A percentile compares a stretch with the other conserved stretches of the same genome.
phyloP scores from a whole-genome alignment of 306 rosid genomes.

The Lathyrus sativus region DNA sequence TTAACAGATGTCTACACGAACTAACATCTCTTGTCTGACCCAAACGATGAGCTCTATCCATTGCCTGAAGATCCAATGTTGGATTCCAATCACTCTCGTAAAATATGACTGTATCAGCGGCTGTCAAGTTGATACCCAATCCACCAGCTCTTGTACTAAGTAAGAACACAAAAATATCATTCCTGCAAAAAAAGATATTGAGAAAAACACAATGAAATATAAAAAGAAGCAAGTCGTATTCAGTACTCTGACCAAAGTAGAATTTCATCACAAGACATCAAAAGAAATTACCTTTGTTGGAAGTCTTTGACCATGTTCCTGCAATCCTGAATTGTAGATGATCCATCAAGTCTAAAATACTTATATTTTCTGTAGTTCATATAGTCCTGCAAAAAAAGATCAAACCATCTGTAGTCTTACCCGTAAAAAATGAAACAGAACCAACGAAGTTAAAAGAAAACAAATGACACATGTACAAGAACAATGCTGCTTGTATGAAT shows the following conservation, averaged over 20 bases:
- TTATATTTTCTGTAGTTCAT: conserved; percentile 94
- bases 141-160: conserved; percentile 99
- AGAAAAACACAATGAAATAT: conserved; percentile 18
- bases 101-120: conserved; percentile 98
- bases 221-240: conserved; percentile 19
- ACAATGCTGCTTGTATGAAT: not conserved
- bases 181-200: conserved; percentile 54
- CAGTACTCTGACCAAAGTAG: conserved; percentile 18
- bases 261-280: conserved; percentile 10
- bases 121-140: conserved; percentile 97
- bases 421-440: not conserved
- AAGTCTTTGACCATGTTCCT: conserved; percentile 98
- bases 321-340: conserved; percentile 92
- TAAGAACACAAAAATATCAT: conserved; percentile 91
- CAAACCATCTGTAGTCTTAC: no score
- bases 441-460: conserved; percentile 4
- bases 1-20: conserved; percentile 25
- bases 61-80: conserved; percentile 92
- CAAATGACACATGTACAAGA: conserved; percentile 4
- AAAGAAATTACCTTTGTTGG: conserved; percentile 72
- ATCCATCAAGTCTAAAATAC: conserved; percentile 96
- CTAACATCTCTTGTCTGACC: conserved; percentile 99
- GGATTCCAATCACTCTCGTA: conserved; percentile 99
- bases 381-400: conserved; percentile 77
- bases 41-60: conserved; percentile 99